Conservation (phyloP, 495 filamentous ascomycete species). For the Pyrenula massariospora region DNA sequence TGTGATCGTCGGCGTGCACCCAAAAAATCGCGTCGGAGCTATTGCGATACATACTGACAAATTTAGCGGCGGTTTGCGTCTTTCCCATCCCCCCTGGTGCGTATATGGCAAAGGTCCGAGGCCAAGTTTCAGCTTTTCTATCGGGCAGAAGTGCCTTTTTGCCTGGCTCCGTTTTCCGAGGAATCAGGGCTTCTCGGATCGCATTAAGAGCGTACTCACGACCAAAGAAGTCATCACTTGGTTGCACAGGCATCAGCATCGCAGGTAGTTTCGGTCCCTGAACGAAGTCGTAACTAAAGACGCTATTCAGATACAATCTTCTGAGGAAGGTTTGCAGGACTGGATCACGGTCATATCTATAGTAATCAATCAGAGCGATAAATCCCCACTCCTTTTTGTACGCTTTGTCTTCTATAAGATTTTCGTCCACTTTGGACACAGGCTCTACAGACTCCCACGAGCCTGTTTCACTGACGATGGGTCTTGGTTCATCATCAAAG, state of each 20-base stretch:
- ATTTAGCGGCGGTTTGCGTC: conserved; percentile 25
- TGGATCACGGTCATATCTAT: not conserved
- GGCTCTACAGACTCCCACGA: not conserved
- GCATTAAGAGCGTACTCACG: not conserved
- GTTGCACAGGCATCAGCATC: too few relatives aligned
- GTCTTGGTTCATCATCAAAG: not conserved
- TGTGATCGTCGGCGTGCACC: conserved; percentile 21
- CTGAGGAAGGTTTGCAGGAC: not conserved
- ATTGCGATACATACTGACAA: conserved; percentile 10
- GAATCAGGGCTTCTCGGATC: conserved; percentile 1
- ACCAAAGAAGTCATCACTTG: not conserved
- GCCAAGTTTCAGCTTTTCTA: too few relatives aligned
- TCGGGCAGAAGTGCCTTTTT: too few relatives aligned
- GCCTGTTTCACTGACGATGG: too few relatives aligned
- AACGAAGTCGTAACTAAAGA: too few relatives aligned
- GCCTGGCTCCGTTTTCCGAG: too few relatives aligned
- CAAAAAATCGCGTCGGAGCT: conserved; percentile 30
- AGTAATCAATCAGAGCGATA: not conserved
- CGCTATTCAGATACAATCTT: too few relatives aligned
- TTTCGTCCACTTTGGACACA: not conserved
- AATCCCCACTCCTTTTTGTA: not conserved
- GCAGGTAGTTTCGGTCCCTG: too few relatives aligned
- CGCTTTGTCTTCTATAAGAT: not conserved
- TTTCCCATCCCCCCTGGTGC: conserved; percentile 30
- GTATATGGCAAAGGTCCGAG: conserved; percentile 18